phyloP scores from a whole-genome alignment of 257 asterid species.

The Nicotiana paniculata region DNA sequence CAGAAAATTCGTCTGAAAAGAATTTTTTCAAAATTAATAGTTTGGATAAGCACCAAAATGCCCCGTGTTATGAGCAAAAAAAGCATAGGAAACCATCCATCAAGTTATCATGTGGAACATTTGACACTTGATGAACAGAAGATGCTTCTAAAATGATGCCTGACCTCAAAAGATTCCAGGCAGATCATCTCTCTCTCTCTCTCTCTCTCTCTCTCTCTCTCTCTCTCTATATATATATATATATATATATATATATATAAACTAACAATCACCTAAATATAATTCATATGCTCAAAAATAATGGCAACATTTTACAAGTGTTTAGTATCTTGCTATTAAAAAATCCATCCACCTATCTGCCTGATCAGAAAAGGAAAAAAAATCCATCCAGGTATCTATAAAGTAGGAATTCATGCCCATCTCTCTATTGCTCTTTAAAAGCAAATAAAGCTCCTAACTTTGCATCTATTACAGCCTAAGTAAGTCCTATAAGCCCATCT shows the following conservation, averaged over 20 bases:
- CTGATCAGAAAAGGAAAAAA: neutral
- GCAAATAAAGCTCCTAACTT: neutral
- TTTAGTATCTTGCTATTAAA: neutral
- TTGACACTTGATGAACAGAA: neutral
- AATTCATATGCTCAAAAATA: neutral
- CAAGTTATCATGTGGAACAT: neutral
- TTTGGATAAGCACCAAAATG: neutral
- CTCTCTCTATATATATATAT: no score
- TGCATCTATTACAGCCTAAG: neutral
- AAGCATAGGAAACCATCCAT: neutral
- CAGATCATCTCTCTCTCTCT: no score
- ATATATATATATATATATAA: no score
- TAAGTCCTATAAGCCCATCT: neutral
- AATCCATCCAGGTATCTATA: neutral
- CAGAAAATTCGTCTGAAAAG: neutral
- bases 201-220: no score
- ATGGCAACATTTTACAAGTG: neutral
- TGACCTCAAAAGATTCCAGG: no score
- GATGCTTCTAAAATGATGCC: no score
- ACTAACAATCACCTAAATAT: no score
- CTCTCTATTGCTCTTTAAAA: neutral
- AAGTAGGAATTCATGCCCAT: neutral
- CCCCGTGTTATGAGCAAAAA: neutral
- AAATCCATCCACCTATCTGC: slow-evolving; percentile 1
- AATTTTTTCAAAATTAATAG: neutral